Evolutionary conservation across 2,329 filamentous ascomycete genomes (phyloP).

Genomic region (Dothistroma septosporum): DNA sequence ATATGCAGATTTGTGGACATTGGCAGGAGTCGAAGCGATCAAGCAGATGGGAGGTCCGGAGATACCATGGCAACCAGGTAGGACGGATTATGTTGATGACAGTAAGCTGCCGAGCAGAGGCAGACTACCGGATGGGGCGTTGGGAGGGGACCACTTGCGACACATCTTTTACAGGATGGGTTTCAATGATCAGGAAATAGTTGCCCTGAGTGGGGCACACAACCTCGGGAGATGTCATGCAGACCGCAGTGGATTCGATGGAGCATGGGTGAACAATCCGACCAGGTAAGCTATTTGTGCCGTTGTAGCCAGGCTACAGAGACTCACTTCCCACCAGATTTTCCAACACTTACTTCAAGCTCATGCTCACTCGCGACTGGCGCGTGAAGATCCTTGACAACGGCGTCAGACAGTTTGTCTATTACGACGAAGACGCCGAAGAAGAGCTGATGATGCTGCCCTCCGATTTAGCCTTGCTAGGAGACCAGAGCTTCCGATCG

Average conservation of each 20-base stretch:
- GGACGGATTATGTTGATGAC: slow-evolving; percentile 61
- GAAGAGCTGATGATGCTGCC: slow-evolving; percentile 64
- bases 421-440: slow-evolving; percentile 54
- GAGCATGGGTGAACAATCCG: slow-evolving; percentile 50
- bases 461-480: slow-evolving; percentile 57
- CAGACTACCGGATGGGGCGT: slow-evolving; percentile 52
- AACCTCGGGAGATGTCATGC: slow-evolving; percentile 54
- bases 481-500: slow-evolving; percentile 50
- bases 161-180: slow-evolving; percentile 58
- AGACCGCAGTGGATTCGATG: slow-evolving; percentile 55
- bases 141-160: slow-evolving; percentile 53
- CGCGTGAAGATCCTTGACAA: slow-evolving; percentile 51
- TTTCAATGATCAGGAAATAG: slow-evolving; percentile 58
- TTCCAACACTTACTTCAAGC: slow-evolving; percentile 55
- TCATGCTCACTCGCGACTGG: slow-evolving; percentile 52
- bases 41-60: slow-evolving; percentile 57
- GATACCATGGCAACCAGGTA: slow-evolving; percentile 54
- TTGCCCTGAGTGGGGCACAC: slow-evolving; percentile 54
- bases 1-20: slow-evolving; percentile 62
- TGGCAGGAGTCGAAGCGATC: slow-evolving; percentile 57
- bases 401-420: slow-evolving; percentile 56
- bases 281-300: slow-evolving; percentile 30
- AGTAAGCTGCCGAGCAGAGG: slow-evolving; percentile 56
- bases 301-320: not conserved
- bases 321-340: slow-evolving; percentile 37